Conservation (phyloP, 2,329 filamentous ascomycete genomes). For the Alternaria sp. region DNA sequence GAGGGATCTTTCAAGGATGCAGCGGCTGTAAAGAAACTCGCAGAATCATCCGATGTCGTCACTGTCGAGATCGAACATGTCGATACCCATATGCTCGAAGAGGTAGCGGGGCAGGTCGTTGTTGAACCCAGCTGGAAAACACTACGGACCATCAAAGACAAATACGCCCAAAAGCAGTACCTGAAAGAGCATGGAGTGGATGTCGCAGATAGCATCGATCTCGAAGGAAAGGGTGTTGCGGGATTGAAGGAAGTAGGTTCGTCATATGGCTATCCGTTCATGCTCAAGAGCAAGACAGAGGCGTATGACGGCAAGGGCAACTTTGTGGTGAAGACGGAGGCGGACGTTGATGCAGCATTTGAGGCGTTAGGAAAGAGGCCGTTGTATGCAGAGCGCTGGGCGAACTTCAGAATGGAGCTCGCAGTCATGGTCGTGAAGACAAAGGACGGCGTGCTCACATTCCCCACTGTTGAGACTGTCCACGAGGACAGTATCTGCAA, state of each 20-base stretch:
- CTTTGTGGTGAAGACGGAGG: constrained; percentile 65
- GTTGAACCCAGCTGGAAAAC: constrained; percentile 84
- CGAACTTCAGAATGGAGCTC: constrained; percentile 82
- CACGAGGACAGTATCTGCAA: constrained; percentile 97
- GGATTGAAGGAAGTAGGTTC: constrained; percentile 69
- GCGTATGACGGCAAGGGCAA: constrained; percentile 92
- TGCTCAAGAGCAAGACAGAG: constrained; percentile 89
- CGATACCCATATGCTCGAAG: constrained; percentile 85
- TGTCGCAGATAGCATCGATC: constrained; percentile 72
- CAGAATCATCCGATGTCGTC: constrained; percentile 75
- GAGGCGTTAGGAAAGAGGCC: constrained; percentile 69
- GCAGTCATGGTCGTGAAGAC: constrained; percentile 96
- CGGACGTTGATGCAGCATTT: constrained; percentile 70
- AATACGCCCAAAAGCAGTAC: constrained; percentile 87
- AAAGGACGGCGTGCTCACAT: constrained; percentile 74
- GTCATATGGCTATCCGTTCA: constrained; percentile 79
- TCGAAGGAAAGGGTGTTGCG: constrained; percentile 64
- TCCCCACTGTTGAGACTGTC: constrained; percentile 90
- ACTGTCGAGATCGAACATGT: constrained; percentile 97
- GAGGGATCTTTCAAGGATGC: constrained; percentile 87
- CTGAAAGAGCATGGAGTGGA: constrained; percentile 71
- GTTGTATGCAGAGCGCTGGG: constrained; percentile 90
- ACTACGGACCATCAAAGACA: constrained; percentile 89
- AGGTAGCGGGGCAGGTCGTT: constrained; percentile 72
- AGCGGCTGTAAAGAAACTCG: constrained; percentile 79